Conservation (phyloP, 2,329 filamentous ascomycete genomes). For the Apiospora rasikravindrae region DNA sequence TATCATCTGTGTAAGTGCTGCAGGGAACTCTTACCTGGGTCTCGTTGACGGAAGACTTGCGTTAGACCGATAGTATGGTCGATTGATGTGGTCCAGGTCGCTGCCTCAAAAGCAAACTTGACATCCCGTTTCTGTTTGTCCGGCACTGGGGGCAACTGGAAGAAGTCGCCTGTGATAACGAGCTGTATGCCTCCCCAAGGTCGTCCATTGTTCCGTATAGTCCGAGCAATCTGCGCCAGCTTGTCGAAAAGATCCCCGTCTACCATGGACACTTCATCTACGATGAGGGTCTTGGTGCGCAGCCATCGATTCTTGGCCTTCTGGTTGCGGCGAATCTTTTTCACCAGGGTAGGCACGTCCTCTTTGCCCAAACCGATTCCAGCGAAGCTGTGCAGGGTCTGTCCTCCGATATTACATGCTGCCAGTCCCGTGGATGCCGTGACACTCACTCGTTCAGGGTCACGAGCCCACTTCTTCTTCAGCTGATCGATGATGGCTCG, state of each 20-base stretch:
- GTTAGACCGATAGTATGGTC: constrained; percentile 95
- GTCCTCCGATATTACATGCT: constrained; percentile 94
- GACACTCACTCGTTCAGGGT: constrained; percentile 86
- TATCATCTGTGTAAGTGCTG: not conserved
- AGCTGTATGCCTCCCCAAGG: constrained; percentile 97
- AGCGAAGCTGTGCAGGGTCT: constrained; percentile 93
- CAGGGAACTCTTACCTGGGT: constrained; percentile 59
- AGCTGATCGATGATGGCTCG: constrained; percentile 85
- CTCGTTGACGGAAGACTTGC: constrained; percentile 94
- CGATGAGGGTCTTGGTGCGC: constrained; percentile 82
- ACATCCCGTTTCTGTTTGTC: constrained; percentile 69
- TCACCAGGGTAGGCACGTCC: constrained; percentile 76
- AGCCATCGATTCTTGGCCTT: constrained; percentile 92
- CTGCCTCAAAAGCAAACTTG: constrained; percentile 92
- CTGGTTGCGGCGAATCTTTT: constrained; percentile 86
- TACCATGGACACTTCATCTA: constrained; percentile 99
- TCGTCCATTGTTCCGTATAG: constrained; percentile 85
- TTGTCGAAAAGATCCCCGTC: constrained; percentile 98
- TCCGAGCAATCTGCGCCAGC: constrained; percentile 83
- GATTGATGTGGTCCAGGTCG: constrained; percentile 90
- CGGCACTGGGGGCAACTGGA: constrained; percentile 93
- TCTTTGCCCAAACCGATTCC: constrained; percentile 97
- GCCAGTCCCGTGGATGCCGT: constrained; percentile 96
- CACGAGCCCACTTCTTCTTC: constrained; percentile 74
- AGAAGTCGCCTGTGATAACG: constrained; percentile 96